Conservation (phyloP, 257 asterid genomes). For the Solanum sitiens region DNA sequence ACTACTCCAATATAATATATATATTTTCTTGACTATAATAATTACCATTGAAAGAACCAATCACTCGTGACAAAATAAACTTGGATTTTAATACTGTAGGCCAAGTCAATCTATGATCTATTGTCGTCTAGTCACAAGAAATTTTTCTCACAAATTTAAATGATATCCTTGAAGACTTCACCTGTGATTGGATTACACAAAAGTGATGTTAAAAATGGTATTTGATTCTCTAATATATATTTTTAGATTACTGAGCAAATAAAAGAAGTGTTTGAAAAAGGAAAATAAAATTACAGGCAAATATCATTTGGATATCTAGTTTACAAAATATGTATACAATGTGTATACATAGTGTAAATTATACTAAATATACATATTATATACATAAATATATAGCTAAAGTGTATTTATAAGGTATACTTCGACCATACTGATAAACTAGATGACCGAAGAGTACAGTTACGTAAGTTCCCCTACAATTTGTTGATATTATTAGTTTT, state of each 20-base stretch:
- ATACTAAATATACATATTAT: background rate
- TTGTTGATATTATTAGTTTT: background rate
- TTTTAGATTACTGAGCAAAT: background rate
- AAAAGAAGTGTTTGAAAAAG: background rate
- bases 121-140: background rate
- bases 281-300: background rate
- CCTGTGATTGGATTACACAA: background rate
- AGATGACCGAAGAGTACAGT: background rate
- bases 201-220: background rate
- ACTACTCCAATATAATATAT: background rate
- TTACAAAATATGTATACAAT: background rate
- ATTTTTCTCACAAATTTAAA: background rate
- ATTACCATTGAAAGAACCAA: background rate
- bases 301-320: background rate
- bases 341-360: background rate
- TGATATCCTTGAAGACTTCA: background rate
- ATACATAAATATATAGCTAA: background rate
- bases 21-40: background rate
- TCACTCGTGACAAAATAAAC: background rate
- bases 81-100: background rate
- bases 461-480: background rate
- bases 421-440: background rate
- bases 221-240: background rate
- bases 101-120: background rate
- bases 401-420: background rate